These are phyloP conservation scores for Metschnikowia gelsemii DNA, from an alignment of 805 yeast species.

Conservation along the genomic window DNA sequence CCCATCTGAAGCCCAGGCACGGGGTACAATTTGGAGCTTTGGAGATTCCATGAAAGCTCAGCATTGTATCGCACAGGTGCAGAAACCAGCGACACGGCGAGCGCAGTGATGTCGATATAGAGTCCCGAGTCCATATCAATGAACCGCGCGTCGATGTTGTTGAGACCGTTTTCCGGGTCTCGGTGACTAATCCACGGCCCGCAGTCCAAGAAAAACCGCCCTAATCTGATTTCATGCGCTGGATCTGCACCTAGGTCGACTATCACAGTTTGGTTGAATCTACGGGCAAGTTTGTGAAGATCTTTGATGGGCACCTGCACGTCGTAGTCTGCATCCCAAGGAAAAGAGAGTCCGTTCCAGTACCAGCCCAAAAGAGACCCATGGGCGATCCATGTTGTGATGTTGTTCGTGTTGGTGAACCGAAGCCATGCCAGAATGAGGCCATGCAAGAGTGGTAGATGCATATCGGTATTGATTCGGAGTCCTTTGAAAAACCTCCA, in stretches of 20 bases:
- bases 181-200: slow-evolving; percentile 56
- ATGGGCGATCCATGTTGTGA: slow-evolving; percentile 31
- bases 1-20: too few relatives aligned
- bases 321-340: slow-evolving; percentile 32
- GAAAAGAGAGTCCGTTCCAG: slow-evolving; percentile 30
- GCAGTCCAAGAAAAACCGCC: slow-evolving; percentile 48
- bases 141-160: slow-evolving; percentile 63
- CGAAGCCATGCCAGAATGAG: slow-evolving; percentile 28
- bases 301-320: slow-evolving; percentile 29
- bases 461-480: slow-evolving; percentile 16
- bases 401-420: slow-evolving; percentile 24
- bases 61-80: slow-evolving; percentile 10
- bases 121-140: slow-evolving; percentile 72
- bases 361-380: slow-evolving; percentile 31
- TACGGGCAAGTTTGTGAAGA: slow-evolving; percentile 22
- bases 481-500: slow-evolving; percentile 30
- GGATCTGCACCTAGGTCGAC: slow-evolving; percentile 31
- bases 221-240: slow-evolving; percentile 46
- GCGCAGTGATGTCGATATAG: slow-evolving; percentile 71
- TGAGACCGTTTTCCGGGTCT: slow-evolving; percentile 45
- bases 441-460: slow-evolving; percentile 23
- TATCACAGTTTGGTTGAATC: slow-evolving; percentile 25
- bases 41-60: slow-evolving; percentile 14
- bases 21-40: too few relatives aligned
- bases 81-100: slow-evolving; percentile 33